These are phyloP conservation scores for Zelonia costaricensis DNA, from an alignment of 208 protist genomes.

Conservation along the genomic window DNA sequence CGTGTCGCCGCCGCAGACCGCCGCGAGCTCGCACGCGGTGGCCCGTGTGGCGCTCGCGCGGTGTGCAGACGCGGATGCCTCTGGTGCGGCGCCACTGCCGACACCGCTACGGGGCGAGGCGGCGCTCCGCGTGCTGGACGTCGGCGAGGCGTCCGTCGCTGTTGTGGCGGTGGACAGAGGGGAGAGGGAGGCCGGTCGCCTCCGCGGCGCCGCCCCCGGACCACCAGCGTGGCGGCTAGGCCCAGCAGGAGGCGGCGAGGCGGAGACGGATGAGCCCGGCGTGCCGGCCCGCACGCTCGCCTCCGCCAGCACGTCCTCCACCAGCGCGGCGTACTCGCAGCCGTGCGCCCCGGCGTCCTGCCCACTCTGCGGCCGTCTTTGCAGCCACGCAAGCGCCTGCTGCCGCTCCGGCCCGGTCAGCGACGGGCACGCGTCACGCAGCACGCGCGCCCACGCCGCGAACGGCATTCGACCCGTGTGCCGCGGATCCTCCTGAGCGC, in stretches of 20 bases:
- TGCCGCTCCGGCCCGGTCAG: slow-evolving; percentile 4
- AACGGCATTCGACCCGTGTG: slow-evolving; percentile 5
- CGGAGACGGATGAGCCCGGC: no score
- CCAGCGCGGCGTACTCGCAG: slow-evolving; percentile 7
- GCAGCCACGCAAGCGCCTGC: neutral
- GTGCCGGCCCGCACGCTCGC: neutral
- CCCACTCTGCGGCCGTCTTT: slow-evolving; percentile 1
- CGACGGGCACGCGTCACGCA: neutral
- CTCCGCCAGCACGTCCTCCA: slow-evolving; percentile 9
- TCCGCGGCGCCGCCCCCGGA: neutral
- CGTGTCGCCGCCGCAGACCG: slow-evolving; percentile 33
- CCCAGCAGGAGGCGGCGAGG: no score
- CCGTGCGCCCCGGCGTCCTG: neutral
- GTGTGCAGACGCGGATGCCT: neutral
- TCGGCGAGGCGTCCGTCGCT: neutral
- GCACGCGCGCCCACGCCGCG: slow-evolving; percentile 3
- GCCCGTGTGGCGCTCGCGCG: neutral
- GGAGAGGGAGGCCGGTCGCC: no score
- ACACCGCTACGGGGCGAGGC: no score
- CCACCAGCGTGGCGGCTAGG: no score
- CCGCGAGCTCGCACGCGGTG: slow-evolving; percentile 26
- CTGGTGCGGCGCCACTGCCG: neutral
- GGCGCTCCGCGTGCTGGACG: no score
- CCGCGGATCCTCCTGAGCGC: neutral
- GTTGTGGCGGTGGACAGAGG: no score